These are phyloP conservation scores for Sugiyamaella paludigena DNA, from an alignment of 1,139 yeast genomes.

Conservation along the genomic window DNA sequence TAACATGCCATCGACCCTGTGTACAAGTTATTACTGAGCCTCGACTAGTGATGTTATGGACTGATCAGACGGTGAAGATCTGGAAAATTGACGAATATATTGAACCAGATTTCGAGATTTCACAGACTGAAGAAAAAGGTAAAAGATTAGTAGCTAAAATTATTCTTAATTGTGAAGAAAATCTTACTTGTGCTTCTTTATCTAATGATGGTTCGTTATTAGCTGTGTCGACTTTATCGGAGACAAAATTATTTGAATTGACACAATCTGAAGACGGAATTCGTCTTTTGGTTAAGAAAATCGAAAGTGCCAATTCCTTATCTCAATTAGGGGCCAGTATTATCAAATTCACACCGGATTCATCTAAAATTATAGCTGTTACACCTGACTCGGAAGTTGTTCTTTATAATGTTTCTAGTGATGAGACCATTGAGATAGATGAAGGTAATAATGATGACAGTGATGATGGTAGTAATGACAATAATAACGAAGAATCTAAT, in stretches of 20 bases:
- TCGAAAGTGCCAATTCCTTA: slow-evolving; percentile 36
- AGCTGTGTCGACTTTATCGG: slow-evolving; percentile 67
- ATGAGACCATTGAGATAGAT: slow-evolving; percentile 18
- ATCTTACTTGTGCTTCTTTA: slow-evolving; percentile 67
- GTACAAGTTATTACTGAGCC: slow-evolving; percentile 49
- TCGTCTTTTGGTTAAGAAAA: slow-evolving; percentile 14
- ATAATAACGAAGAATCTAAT: slow-evolving; percentile 3
- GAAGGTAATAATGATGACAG: slow-evolving; percentile 37
- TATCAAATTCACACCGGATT: slow-evolving; percentile 40
- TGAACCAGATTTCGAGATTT: slow-evolving; percentile 32
- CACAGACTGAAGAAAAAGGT: slow-evolving; percentile 32
- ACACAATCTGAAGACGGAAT: slow-evolving; percentile 28
- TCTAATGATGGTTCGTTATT: slow-evolving; percentile 64
- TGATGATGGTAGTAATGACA: slow-evolving; percentile 45
- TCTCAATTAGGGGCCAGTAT: slow-evolving; percentile 56
- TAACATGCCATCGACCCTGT: slow-evolving; percentile 57
- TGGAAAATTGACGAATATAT: slow-evolving; percentile 57
- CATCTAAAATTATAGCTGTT: slow-evolving; percentile 53
- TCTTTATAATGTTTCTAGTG: slow-evolving; percentile 43
- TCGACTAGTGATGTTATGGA: slow-evolving; percentile 69
- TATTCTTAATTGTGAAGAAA: slow-evolving; percentile 72
- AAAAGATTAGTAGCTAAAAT: slow-evolving; percentile 63
- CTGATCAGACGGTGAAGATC: slow-evolving; percentile 74
- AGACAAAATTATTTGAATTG: slow-evolving; percentile 67
- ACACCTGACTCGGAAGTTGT: slow-evolving; percentile 66